Evolutionary conservation across 2,329 filamentous ascomycete species (phyloP).

Genomic region (Elsinoe fawcettii): DNA sequence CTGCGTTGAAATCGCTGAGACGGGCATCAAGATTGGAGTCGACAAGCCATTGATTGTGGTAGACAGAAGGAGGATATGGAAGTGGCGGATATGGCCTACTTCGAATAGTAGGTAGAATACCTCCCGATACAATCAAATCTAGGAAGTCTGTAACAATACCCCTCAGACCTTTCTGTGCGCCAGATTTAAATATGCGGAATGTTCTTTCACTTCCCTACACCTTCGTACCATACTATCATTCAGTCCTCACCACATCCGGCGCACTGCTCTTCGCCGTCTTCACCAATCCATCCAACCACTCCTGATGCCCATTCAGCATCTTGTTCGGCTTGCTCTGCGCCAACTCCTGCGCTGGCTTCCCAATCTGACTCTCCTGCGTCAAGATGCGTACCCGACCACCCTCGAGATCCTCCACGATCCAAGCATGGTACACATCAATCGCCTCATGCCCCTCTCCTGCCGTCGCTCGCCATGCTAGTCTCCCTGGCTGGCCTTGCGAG

Average conservation of each 20-base stretch:
- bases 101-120: too few relatives aligned
- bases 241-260: background rate
- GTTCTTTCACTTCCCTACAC: too few relatives aligned
- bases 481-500: conserved; percentile 15
- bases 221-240: too few relatives aligned
- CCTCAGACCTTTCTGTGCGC: too few relatives aligned
- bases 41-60: conserved; percentile 16
- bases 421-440: conserved; percentile 31
- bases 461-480: conserved; percentile 22
- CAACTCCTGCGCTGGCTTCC: conserved; percentile 25
- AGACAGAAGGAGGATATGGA: too few relatives aligned
- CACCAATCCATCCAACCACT: conserved; percentile 32
- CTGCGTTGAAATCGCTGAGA: conserved; percentile 15
- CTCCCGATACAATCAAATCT: too few relatives aligned
- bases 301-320: conserved; percentile 33
- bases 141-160: too few relatives aligned
- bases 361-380: conserved; percentile 33
- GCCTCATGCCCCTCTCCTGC: conserved; percentile 22
- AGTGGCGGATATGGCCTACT: too few relatives aligned
- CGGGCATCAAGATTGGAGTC: conserved; percentile 10
- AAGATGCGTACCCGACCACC: conserved; percentile 28
- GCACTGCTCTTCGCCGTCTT: conserved; percentile 20
- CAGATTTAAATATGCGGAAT: too few relatives aligned
- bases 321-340: conserved; percentile 27
- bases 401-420: conserved; percentile 30